Conservation (phyloP, 75 land plant species). For the Pinus tabuliformis region DNA sequence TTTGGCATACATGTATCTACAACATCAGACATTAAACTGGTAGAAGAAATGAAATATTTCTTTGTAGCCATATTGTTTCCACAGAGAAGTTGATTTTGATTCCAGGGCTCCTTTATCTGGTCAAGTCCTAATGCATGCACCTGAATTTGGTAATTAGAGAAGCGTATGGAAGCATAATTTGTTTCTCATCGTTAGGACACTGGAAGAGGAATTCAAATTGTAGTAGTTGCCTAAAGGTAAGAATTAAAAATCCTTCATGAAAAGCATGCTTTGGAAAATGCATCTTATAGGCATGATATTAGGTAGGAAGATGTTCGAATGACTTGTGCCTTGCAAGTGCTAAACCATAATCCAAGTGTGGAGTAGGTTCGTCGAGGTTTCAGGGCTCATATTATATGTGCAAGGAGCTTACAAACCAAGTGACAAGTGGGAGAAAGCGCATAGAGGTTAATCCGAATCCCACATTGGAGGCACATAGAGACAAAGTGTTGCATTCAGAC, state of each 20-base stretch:
- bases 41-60: too few relatives aligned
- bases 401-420: too few relatives aligned
- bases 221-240: constrained; percentile 21
- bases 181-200: constrained; percentile 38
- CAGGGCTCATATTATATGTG: too few relatives aligned
- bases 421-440: too few relatives aligned
- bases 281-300: constrained; percentile 76
- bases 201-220: constrained; percentile 5
- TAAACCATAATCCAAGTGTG: too few relatives aligned
- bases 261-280: constrained; percentile 69
- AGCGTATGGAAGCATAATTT: constrained; percentile 39
- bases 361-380: too few relatives aligned
- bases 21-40: too few relatives aligned
- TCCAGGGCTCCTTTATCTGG: constrained; percentile 25
- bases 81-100: constrained; percentile 38
- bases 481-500: too few relatives aligned
- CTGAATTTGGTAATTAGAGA: constrained; percentile 30
- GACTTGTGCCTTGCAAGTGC: constrained; percentile 62
- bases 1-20: too few relatives aligned
- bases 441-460: too few relatives aligned
- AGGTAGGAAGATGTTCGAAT: constrained; percentile 77
- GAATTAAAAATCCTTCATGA: constrained; percentile 67
- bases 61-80: constrained; percentile 17
- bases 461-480: too few relatives aligned
- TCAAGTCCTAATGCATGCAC: constrained; percentile 29